Evolutionary conservation across 2,329 filamentous ascomycete species (phyloP), one percentile per base, ranked within the genome.

Genomic region (Aspergillus chevalieri): DNA sequence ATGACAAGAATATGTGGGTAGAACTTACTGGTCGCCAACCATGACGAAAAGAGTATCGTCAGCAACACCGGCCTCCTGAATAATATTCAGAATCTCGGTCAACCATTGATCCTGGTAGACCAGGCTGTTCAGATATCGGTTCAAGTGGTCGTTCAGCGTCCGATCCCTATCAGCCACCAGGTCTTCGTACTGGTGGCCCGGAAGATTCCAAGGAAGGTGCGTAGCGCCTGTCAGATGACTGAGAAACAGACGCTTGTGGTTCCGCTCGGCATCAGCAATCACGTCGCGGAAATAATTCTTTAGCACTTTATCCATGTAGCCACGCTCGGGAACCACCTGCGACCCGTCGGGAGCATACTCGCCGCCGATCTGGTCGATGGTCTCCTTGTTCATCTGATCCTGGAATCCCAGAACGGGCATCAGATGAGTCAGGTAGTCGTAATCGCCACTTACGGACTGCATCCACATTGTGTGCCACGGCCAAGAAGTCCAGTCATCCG

Each of bases 391-490:
- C 33, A 61, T 49, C 19, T 62, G 58, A 34, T 64, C 57, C 10
- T 57, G 45, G 55, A 54, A 68, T 8, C 65, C 65, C 44, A 66
- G 19, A 1, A 44, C 54, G 2, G 63, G 58, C 2, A 59, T 65
- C 17, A 67, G 42, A n/a, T 53, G 47, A 44, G 58, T 46, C 43
- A 66, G 63, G 41, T 65, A 54, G 28, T 68, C 64, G 42, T 65
- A 68, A 26, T 60, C 59, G 6, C n/a, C n/a, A n/a, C 62, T 65
- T 14, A 65, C 61, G 6, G 65, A 62, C 51, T 67, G 65, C 63
- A 67, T 66, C 54, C 62, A 68, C 14, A 55, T 54, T 1, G 65
- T 61, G 21, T 64, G 59, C 65, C 65, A 68, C 10, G 63, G 64
- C 62, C 64, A 66, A n/a, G 56, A 53, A 17, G 54, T 60, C 36